phyloP scores from a whole-genome alignment of 176 grass and related monocot species.

The Otatea glauca region DNA sequence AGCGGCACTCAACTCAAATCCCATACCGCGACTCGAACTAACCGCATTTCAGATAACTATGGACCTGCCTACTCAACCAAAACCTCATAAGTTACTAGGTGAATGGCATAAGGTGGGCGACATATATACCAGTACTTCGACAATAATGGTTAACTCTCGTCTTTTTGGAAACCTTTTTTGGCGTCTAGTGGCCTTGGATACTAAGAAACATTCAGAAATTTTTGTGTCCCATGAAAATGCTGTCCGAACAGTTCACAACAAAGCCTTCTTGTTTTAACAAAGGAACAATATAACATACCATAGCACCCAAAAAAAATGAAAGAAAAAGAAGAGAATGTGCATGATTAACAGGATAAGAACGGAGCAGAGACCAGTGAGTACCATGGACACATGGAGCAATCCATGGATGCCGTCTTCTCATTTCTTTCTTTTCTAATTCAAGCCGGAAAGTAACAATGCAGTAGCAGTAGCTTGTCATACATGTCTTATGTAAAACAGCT shows the following conservation, averaged over 20 bases:
- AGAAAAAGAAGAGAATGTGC: not conserved
- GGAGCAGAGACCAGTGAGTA: not conserved
- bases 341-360: not conserved
- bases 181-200: conserved; percentile 20
- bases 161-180: not conserved
- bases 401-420: conserved; percentile 18
- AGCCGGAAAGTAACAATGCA: not conserved
- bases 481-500: too few species aligned
- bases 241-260: not conserved
- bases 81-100: not conserved
- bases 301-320: not conserved
- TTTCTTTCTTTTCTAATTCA: conserved; percentile 4
- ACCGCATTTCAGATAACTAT: not conserved
- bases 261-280: conserved; percentile 19
- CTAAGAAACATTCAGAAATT: not conserved
- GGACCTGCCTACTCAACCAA: not conserved
- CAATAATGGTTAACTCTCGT: not conserved
- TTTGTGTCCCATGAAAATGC: not conserved
- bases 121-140: not conserved
- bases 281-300: not conserved
- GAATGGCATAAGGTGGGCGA: not conserved
- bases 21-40: too few species aligned
- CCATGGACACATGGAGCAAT: not conserved
- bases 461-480: not conserved
- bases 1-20: too few species aligned